phyloP scores from a whole-genome alignment of 2,329 filamentous ascomycete species.

The Fusarium zealandicum region DNA sequence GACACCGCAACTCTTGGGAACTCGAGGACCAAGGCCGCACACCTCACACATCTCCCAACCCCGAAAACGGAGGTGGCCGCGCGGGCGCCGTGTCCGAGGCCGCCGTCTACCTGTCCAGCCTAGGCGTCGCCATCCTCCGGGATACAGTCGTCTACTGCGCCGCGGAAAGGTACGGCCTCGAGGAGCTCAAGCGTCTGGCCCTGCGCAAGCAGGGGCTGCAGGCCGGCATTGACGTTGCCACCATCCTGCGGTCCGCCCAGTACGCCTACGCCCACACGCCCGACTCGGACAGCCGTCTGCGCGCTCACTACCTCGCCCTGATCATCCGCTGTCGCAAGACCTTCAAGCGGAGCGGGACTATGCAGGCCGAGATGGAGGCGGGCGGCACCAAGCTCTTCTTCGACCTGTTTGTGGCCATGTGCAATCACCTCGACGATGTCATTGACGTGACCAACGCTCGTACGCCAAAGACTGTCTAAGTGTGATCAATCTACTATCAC shows the following conservation, averaged over 20 bases:
- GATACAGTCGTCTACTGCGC: constrained; percentile 96
- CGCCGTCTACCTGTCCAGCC: constrained; percentile 74
- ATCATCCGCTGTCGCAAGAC: constrained; percentile 97
- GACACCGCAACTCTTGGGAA: constrained; percentile 85
- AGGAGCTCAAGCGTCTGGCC: constrained; percentile 89
- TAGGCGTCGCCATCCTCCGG: constrained; percentile 79
- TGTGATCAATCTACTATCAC: constrained; percentile 17
- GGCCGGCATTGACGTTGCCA: constrained; percentile 88
- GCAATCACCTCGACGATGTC: constrained; percentile 97
- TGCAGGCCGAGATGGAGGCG: constrained; percentile 98
- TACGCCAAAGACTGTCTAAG: constrained; percentile 63
- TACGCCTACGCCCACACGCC: constrained; percentile 97
- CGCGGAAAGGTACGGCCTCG: constrained; percentile 87
- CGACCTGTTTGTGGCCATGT: constrained; percentile 97
- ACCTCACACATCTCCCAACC: constrained; percentile 60
- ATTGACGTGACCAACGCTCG: constrained; percentile 80
- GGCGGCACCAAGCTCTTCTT: constrained; percentile 93
- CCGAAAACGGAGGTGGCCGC: constrained; percentile 54
- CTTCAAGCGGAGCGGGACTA: constrained; percentile 97
- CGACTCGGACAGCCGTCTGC: constrained; percentile 88
- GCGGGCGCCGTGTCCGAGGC: constrained; percentile 57
- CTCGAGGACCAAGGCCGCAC: constrained; percentile 71
- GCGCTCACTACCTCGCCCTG: constrained; percentile 95
- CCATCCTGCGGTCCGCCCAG: constrained; percentile 89
- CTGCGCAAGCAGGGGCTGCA: constrained; percentile 95